Percentiles rank a stretch among this genome's conserved stretches.
Evolutionary conservation across 2,329 filamentous ascomycete species (phyloP).

Genomic region (Phaeosphaeria sp.): DNA sequence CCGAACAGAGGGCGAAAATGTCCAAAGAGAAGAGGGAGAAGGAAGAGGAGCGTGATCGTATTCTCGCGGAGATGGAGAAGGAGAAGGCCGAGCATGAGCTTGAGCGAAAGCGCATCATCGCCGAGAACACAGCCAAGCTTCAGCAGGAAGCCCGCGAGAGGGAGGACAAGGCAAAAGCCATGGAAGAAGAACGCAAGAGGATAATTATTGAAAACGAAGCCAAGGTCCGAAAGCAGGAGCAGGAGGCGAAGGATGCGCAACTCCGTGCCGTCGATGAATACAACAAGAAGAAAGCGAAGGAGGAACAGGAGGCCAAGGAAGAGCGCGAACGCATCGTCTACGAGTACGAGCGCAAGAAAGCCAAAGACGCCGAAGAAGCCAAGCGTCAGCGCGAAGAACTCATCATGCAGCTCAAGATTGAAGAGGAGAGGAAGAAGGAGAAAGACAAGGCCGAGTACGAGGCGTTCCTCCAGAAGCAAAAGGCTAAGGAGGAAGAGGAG

Average conservation of each 20-base stretch:
- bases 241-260: slow-evolving; percentile 39
- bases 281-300: slow-evolving; percentile 42
- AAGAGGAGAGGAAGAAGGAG: slow-evolving; percentile 49
- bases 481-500: slow-evolving; percentile 50
- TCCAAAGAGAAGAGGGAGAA: slow-evolving; percentile 22
- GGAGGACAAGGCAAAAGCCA: slow-evolving; percentile 31
- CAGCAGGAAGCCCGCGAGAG: slow-evolving; percentile 38
- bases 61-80: slow-evolving; percentile 33
- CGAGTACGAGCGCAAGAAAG: slow-evolving; percentile 47
- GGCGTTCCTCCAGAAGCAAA: slow-evolving; percentile 49
- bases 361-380: slow-evolving; percentile 44
- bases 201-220: slow-evolving; percentile 40
- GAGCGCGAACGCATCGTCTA: slow-evolving; percentile 43
- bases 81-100: slow-evolving; percentile 36
- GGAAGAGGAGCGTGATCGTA: slow-evolving; percentile 34
- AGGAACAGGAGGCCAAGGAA: slow-evolving; percentile 38
- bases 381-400: slow-evolving; percentile 46
- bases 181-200: slow-evolving; percentile 35
- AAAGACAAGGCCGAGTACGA: slow-evolving; percentile 54
- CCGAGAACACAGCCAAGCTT: slow-evolving; percentile 38
- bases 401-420: slow-evolving; percentile 48
- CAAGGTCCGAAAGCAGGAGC: slow-evolving; percentile 36
- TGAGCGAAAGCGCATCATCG: slow-evolving; percentile 38
- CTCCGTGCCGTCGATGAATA: slow-evolving; percentile 44
- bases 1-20: slow-evolving; percentile 33